A percentile compares a stretch with the other conserved stretches of the same genome.
Evolutionary conservation across 768 basidiomycete genomes (phyloP).

Genomic region (Leucosporidium yakuticum): DNA sequence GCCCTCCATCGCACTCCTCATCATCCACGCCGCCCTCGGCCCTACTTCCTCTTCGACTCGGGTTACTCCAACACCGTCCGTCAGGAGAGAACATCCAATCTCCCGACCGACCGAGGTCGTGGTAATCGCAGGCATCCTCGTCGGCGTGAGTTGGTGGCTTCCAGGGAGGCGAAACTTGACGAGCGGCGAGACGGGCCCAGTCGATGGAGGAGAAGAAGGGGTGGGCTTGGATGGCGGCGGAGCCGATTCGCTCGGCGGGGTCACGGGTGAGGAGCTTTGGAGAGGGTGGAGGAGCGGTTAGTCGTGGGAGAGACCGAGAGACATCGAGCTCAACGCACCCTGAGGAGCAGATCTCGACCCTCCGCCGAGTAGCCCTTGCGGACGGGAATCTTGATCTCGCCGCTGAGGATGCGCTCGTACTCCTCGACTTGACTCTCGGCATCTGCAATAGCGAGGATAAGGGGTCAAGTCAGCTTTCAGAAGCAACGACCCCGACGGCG

Average conservation of each 20-base stretch:
- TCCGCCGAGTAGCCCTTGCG: slow-evolving; percentile 24
- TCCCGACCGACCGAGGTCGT: slow-evolving; percentile 14
- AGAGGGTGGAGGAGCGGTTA: slow-evolving; percentile 89
- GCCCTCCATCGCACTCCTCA: neutral
- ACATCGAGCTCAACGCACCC: slow-evolving; percentile 66
- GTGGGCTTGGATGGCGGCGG: slow-evolving; percentile 86
- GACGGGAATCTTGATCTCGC: slow-evolving; percentile 85
- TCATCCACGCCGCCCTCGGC: neutral
- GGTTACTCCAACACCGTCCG: neutral
- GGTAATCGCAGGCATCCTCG: slow-evolving; percentile 82
- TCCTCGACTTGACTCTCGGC: slow-evolving; percentile 96
- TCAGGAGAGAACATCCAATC: slow-evolving; percentile 17
- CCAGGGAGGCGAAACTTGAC: slow-evolving; percentile 92
- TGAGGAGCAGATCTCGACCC: slow-evolving; percentile 44
- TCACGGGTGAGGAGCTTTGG: slow-evolving; percentile 81
- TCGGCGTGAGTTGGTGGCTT: slow-evolving; percentile 96
- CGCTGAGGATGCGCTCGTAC: slow-evolving; percentile 79
- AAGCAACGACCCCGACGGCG: neutral
- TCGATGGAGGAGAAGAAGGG: slow-evolving; percentile 88
- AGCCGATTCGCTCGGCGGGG: slow-evolving; percentile 84
- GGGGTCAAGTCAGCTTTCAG: neutral
- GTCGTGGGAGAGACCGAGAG: slow-evolving; percentile 48
- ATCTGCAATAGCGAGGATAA: slow-evolving; percentile 43
- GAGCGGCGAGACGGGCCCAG: slow-evolving; percentile 74
- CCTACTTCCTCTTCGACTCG: neutral